Conservation (phyloP, 1,139 yeast species). For the Blastobotrys apis region DNA sequence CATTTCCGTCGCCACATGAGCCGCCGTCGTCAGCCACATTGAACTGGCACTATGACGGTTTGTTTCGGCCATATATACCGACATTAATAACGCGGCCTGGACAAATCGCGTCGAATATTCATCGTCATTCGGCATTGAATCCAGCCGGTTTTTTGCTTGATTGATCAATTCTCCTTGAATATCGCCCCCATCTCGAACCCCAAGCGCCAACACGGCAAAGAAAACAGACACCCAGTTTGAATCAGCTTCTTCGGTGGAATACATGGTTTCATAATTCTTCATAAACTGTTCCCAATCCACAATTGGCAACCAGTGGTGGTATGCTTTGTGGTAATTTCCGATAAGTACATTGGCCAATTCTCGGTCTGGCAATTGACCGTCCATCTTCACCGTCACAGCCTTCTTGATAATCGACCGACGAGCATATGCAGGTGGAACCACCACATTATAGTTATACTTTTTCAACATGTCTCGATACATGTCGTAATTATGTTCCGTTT, state of each 20-base stretch:
- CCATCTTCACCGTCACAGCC: neutral
- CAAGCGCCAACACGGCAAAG: slow-evolving; percentile 27
- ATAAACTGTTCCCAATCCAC: slow-evolving; percentile 25
- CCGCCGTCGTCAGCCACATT: slow-evolving; percentile 21
- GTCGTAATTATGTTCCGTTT: slow-evolving; percentile 10
- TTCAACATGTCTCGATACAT: slow-evolving; percentile 3
- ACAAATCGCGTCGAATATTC: slow-evolving; percentile 8
- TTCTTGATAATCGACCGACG: neutral
- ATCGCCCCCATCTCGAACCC: slow-evolving; percentile 17
- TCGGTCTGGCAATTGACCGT: slow-evolving; percentile 5
- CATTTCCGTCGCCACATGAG: slow-evolving; percentile 17
- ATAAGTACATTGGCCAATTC: slow-evolving; percentile 13
- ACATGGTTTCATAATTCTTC: slow-evolving; percentile 5
- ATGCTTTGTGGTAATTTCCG: slow-evolving; percentile 17
- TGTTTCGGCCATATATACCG: slow-evolving; percentile 19
- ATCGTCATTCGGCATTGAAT: slow-evolving; percentile 4
- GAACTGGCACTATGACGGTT: slow-evolving; percentile 16
- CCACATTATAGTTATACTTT: slow-evolving; percentile 7
- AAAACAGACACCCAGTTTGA: slow-evolving; percentile 23
- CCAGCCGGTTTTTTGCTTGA: neutral
- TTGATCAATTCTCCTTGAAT: neutral
- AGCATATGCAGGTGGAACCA: slow-evolving; percentile 12
- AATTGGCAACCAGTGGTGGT: slow-evolving; percentile 29
- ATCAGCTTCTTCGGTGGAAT: slow-evolving; percentile 8
- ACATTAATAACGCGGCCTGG: slow-evolving; percentile 12